phyloP scores from a whole-genome alignment of 352 stramenopile species.

The Phytophthora uliginosa region DNA sequence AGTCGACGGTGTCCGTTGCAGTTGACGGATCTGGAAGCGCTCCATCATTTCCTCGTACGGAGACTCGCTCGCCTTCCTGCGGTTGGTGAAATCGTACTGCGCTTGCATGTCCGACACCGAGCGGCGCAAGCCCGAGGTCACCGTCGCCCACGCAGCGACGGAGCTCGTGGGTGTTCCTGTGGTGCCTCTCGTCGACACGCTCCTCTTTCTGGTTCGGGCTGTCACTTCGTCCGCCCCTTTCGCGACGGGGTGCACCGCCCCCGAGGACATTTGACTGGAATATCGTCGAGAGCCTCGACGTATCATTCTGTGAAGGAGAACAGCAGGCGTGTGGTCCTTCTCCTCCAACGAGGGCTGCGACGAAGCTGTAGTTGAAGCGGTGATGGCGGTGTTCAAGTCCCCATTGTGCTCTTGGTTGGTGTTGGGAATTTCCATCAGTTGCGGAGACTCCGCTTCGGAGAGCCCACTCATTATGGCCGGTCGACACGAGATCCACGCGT shows the following conservation, averaged over 20 bases:
- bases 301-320: slow-evolving; percentile 4
- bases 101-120: slow-evolving; percentile 30
- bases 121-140: slow-evolving; percentile 18
- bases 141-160: slow-evolving; percentile 5
- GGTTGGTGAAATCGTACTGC: slow-evolving; percentile 1
- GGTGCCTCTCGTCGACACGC: slow-evolving; percentile 26
- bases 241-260: slow-evolving; percentile 15
- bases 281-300: slow-evolving; percentile 13
- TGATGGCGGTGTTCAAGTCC: neutral
- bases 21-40: slow-evolving; percentile 59
- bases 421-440: neutral
- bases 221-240: slow-evolving; percentile 9
- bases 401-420: neutral
- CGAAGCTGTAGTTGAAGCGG: neutral
- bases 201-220: slow-evolving; percentile 15
- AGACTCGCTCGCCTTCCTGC: slow-evolving; percentile 12
- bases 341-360: neutral
- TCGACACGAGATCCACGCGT: neutral
- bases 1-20: slow-evolving; percentile 27
- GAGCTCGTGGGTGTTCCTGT: slow-evolving; percentile 2
- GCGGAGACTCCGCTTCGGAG: neutral
- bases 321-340: neutral
- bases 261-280: slow-evolving; percentile 3
- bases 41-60: slow-evolving; percentile 63
- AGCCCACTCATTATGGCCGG: neutral